phyloP scores from a whole-genome alignment of 164 flowering plant species.

The Magnolia changhungtana region DNA sequence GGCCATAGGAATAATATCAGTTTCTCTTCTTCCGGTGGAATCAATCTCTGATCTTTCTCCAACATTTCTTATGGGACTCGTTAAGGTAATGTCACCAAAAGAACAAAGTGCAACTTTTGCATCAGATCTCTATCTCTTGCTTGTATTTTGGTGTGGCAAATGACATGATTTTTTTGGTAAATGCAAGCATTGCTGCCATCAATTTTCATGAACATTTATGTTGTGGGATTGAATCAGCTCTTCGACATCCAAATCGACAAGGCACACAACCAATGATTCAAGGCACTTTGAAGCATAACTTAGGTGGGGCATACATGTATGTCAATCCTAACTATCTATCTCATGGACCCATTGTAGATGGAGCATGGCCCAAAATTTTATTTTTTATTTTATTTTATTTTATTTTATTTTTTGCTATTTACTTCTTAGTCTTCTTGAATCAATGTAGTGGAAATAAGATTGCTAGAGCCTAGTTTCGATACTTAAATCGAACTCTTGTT shows the following conservation, averaged over 20 bases:
- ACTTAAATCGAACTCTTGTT: background rate
- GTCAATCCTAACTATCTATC: no score
- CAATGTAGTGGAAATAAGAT: background rate
- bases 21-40: slow-evolving; percentile 41
- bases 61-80: slow-evolving; percentile 25
- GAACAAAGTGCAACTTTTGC: background rate
- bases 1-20: slow-evolving; percentile 32
- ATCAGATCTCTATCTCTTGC: background rate
- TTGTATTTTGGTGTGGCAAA: background rate
- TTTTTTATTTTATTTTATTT: no score
- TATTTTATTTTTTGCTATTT: no score
- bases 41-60: slow-evolving; percentile 23
- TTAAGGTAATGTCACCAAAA: slow-evolving; percentile 25
- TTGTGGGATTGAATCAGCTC: slow-evolving; percentile 41
- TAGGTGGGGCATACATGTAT: no score
- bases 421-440: background rate
- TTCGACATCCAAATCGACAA: slow-evolving; percentile 44
- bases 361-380: no score
- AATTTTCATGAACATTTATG: slow-evolving; percentile 40
- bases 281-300: no score
- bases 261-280: slow-evolving; percentile 16
- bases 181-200: slow-evolving; percentile 38
- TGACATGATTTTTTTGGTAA: background rate
- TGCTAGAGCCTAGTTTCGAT: background rate
- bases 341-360: no score